Evolutionary conservation across 2,329 filamentous ascomycete species (phyloP).

Genomic region (Claviceps monticola): DNA sequence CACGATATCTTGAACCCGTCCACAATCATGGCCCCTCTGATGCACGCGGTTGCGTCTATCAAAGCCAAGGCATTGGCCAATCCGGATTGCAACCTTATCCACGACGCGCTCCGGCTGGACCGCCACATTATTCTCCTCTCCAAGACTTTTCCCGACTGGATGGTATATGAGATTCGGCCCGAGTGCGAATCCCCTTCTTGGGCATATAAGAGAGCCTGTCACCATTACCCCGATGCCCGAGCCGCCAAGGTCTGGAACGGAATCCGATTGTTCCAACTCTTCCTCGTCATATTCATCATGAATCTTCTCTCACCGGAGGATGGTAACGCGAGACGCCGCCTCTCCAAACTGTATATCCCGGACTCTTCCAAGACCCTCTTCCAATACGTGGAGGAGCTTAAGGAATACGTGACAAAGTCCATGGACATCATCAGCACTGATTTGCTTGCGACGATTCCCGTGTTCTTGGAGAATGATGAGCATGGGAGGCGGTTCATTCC

Average conservation of each 20-base stretch:
- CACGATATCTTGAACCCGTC: neutral
- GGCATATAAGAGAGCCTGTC: conserved; percentile 7
- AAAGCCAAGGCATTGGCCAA: conserved; percentile 3
- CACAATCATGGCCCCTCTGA: neutral
- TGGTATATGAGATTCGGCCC: conserved; percentile 3
- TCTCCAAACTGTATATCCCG: neutral
- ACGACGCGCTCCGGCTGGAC: conserved; percentile 11
- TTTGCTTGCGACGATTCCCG: conserved; percentile 11
- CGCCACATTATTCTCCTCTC: conserved; percentile 5
- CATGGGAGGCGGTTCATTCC: conserved; percentile 8
- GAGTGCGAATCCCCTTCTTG: conserved; percentile 3
- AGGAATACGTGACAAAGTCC: conserved; percentile 4
- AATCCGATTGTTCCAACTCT: neutral
- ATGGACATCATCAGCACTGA: conserved; percentile 9
- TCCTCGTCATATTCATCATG: neutral
- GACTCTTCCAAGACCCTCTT: neutral
- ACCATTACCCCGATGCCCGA: conserved; percentile 10
- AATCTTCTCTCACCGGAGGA: neutral
- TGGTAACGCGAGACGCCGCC: neutral
- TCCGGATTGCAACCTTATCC: conserved; percentile 4
- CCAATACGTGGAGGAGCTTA: conserved; percentile 2
- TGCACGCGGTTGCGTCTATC: conserved; percentile 4
- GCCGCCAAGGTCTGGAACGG: conserved; percentile 2
- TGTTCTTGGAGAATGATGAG: conserved; percentile 7
- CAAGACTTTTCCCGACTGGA: neutral